Percentiles rank a stretch among this genome's conserved stretches.
Evolutionary conservation across 305 asterid genomes (phyloP).

Genomic region (Fraxinus ornus): DNA sequence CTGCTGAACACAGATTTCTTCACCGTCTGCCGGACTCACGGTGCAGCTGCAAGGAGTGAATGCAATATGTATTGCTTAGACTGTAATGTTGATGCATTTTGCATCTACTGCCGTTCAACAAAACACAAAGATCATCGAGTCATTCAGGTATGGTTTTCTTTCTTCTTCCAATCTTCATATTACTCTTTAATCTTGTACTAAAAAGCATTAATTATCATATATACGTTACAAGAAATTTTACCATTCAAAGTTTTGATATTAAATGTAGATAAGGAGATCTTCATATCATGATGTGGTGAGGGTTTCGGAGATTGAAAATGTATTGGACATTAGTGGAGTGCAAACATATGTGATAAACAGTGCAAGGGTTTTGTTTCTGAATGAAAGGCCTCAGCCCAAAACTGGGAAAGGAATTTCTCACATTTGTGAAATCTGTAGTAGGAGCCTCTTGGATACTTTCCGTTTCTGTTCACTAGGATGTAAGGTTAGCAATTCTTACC

Average conservation of each 20-base stretch:
- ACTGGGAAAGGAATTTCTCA: constrained; percentile 68
- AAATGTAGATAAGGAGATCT: constrained; percentile 78
- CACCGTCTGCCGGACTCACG: constrained; percentile 68
- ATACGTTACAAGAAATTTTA: not conserved
- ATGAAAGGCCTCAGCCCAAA: constrained; percentile 78
- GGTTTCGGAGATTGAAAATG: constrained; percentile 81
- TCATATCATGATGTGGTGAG: constrained; percentile 97
- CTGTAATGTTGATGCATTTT: constrained; percentile 65
- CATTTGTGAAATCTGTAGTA: constrained; percentile 66
- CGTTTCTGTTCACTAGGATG: constrained; percentile 83
- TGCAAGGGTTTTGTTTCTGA: constrained; percentile 82
- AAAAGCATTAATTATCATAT: not conserved
- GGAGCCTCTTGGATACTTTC: constrained; percentile 72
- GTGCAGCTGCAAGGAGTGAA: constrained; percentile 83
- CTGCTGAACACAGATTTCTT: constrained; percentile 63
- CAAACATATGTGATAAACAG: constrained; percentile 83
- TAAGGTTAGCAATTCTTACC: constrained; percentile 39
- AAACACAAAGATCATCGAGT: constrained; percentile 90
- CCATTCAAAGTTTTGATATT: not conserved
- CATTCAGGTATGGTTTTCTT: constrained; percentile 57
- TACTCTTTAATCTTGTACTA: not conserved
- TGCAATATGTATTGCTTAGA: constrained; percentile 91
- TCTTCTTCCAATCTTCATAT: not conserved
- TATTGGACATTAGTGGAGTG: constrained; percentile 69
- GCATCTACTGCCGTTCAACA: constrained; percentile 88